Evolutionary conservation across 2,329 filamentous ascomycete genomes (phyloP), one percentile per base, ranked within the genome.

Genomic region (Pseudonectria foliicola): DNA sequence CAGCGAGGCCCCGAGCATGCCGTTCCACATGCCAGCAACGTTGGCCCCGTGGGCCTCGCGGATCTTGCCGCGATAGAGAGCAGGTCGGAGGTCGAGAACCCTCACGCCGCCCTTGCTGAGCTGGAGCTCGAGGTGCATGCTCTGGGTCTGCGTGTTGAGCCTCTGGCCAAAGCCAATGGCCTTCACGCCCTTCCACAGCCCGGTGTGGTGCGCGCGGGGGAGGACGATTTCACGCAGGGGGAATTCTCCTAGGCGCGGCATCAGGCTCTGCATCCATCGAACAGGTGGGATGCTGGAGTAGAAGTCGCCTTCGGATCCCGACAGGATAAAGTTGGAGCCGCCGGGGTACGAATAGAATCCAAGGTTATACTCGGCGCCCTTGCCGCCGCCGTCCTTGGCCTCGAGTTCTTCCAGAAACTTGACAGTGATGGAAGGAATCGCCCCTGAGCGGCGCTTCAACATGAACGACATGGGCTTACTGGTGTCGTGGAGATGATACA

Each of bases 181-280:
- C 7, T 24, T 7, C 2, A 21, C 10, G 13, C n/a, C 27, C 25
- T 40, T 40, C 34, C 43, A 54, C 47, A 57, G 41, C 33, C 55
- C 59, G 0, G 49, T 33, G 39, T 60, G 52, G 38, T 61, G 57
- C 3, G 57, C 54, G 0, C 55, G 49, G 2, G 56, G 54, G 16
- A 61, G 42, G 13, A 49, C 27, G 15, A 61, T 46, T 21, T 59
- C 47, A 6, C 54, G 46, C 2, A 61, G 52, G 2, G 50, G 40
- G 7, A 49, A 21, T 10, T 56, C 13, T 3, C 51, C 49, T 7
- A 60, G 50, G 10, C 52, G 40, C 0, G 35, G 34, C 6, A 59
- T 40, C 35, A 50, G 34, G 3, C 29, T 16, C 16, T 51, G 46
- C 59, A 61, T 61, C 59, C 57, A 61, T 25, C 29, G 37, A 5